phyloP scores from a whole-genome alignment of 2,329 filamentous ascomycete species.

The Teratosphaeria nubilosa region DNA sequence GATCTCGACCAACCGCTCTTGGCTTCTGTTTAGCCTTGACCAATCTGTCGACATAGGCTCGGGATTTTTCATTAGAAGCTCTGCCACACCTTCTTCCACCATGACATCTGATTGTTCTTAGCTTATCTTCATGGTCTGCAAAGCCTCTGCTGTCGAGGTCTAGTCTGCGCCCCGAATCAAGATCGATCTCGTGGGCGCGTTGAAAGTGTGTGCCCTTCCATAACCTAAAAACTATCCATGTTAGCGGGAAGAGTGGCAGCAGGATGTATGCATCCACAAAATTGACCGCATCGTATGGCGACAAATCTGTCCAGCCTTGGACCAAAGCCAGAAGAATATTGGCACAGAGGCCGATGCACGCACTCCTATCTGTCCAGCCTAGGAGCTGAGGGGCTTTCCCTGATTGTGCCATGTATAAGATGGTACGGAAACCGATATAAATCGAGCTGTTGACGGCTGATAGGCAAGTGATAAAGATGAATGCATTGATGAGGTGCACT shows the following conservation, averaged over 20 bases:
- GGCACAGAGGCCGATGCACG: conserved; percentile 38
- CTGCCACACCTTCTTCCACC: conserved; percentile 5
- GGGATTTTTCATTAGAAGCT: no score
- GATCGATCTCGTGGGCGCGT: conserved; percentile 30
- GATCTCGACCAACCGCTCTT: no score
- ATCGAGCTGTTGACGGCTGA: conserved; percentile 63
- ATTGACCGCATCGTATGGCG: conserved; percentile 38
- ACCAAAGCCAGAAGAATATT: conserved; percentile 43
- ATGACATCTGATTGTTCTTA: not conserved
- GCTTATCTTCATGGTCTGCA: not conserved
- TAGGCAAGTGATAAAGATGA: conserved; percentile 60
- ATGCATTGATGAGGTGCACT: conserved; percentile 67
- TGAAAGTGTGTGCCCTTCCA: conserved; percentile 29
- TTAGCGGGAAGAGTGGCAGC: conserved; percentile 39
- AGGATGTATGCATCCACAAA: conserved; percentile 49
- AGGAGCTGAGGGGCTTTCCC: conserved; percentile 61
- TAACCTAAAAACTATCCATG: conserved; percentile 40
- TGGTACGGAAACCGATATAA: conserved; percentile 65
- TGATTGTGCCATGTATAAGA: conserved; percentile 66
- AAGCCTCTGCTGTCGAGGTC: conserved; percentile 22
- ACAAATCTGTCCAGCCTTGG: conserved; percentile 45
- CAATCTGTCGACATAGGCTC: not conserved
- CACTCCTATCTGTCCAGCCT: conserved; percentile 53
- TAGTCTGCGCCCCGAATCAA: conserved; percentile 32
- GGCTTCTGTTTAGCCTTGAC: no score